Conservation (phyloP, 208 protist genomes). For the Trypanosoma theileri region DNA sequence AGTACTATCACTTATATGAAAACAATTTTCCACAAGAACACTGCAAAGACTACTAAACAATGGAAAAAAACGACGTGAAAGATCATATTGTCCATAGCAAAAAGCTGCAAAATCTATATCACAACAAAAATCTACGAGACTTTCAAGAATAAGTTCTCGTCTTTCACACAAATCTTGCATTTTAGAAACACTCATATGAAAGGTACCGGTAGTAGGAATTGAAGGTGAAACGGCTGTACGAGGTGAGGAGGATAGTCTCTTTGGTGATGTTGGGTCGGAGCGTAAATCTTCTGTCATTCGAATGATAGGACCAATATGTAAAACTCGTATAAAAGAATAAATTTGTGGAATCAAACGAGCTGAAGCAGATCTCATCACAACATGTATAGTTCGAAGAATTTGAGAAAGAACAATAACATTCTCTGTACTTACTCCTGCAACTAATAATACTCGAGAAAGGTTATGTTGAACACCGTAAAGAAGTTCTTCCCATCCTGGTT, state of each 20-base stretch:
- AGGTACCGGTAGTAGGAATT: constrained; percentile 4
- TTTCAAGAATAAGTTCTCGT: constrained; percentile 84
- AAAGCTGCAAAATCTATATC: constrained; percentile 65
- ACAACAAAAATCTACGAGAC: constrained; percentile 80
- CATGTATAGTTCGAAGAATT: constrained; percentile 78
- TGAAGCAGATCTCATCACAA: constrained; percentile 53
- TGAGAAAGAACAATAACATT: constrained; percentile 83
- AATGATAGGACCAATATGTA: constrained; percentile 77
- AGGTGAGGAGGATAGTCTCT: constrained; percentile 3
- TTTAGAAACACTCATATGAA: constrained; percentile 28
- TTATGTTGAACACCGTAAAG: constrained; percentile 63
- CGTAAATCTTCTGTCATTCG: constrained; percentile 46
- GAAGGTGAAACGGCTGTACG: constrained; percentile 8
- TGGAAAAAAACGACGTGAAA: constrained; percentile 68
- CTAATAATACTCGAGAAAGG: constrained; percentile 73
- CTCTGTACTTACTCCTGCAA: constrained; percentile 54
- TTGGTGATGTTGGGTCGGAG: not conserved
- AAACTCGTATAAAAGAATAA: constrained; percentile 75
- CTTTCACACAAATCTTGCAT: constrained; percentile 56
- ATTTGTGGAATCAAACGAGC: constrained; percentile 71
- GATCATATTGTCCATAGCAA: constrained; percentile 87
- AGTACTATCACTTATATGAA: constrained; percentile 12
- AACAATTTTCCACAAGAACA: constrained; percentile 52
- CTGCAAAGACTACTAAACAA: constrained; percentile 69
- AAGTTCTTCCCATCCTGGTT: constrained; percentile 27